phyloP scores from a whole-genome alignment of 2,329 filamentous ascomycete species.

The Alternaria sp. region DNA sequence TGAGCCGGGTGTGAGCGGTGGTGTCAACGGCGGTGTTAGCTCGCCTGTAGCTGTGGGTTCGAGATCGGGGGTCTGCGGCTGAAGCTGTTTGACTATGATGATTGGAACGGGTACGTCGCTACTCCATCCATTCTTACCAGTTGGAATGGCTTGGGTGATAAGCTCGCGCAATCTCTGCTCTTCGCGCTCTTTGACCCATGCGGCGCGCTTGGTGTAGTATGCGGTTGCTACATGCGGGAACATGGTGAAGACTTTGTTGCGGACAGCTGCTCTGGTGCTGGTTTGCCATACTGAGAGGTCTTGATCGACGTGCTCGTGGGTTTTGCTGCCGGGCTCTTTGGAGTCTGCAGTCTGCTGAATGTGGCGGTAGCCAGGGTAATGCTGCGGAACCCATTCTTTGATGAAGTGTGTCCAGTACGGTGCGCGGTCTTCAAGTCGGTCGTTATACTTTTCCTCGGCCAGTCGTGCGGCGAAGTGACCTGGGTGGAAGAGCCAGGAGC shows the following conservation, averaged over 20 bases:
- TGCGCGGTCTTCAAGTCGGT: conserved; percentile 21
- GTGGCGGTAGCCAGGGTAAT: conserved; percentile 19
- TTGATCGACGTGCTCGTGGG: neutral
- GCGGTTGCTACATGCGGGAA: conserved; percentile 18
- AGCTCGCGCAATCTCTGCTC: conserved; percentile 24
- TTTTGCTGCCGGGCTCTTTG: fast-evolving
- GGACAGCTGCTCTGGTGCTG: conserved; percentile 14
- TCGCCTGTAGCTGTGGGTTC: neutral
- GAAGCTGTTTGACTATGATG: conserved; percentile 7
- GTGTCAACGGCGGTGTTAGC: neutral
- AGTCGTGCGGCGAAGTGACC: conserved; percentile 29
- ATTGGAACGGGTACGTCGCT: conserved; percentile 12
- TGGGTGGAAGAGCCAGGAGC: conserved; percentile 34
- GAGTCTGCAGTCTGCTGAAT: fast-evolving
- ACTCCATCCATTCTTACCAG: conserved; percentile 17
- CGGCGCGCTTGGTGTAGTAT: conserved; percentile 29
- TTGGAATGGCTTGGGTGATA: conserved; percentile 26
- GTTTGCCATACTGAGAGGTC: conserved; percentile 27
- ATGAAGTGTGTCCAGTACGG: conserved; percentile 29
- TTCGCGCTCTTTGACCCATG: conserved; percentile 22
- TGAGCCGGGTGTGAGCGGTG: neutral
- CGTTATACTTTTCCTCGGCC: conserved; percentile 24
- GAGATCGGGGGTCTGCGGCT: neutral
- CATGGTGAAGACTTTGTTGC: conserved; percentile 31
- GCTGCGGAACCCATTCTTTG: conserved; percentile 28